A percentile compares a stretch with the other conserved stretches of the same genome.
phyloP scores from a whole-genome alignment of 2,329 filamentous ascomycete genomes.

The Pezicula rhizophila region DNA sequence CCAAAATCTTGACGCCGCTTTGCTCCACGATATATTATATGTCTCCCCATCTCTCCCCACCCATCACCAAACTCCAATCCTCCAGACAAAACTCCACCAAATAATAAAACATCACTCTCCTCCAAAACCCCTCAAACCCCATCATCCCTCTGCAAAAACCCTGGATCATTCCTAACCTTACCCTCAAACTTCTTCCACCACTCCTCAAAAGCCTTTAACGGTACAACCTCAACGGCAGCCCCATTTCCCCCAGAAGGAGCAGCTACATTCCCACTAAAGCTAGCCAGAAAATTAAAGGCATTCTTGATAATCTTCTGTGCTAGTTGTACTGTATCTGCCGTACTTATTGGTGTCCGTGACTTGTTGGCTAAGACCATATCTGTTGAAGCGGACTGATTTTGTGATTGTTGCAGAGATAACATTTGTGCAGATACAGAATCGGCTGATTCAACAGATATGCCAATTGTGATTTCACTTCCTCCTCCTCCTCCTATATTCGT shows the following conservation, averaged over 20 bases:
- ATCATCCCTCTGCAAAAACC: slow-evolving; percentile 69
- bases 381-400: background rate
- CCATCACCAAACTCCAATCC: background rate
- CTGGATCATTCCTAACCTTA: slow-evolving; percentile 76
- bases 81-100: background rate
- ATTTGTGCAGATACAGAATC: slow-evolving; percentile 66
- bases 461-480: slow-evolving; percentile 56
- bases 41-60: background rate
- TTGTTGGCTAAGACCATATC: background rate
- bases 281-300: slow-evolving; percentile 91
- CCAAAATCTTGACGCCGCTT: background rate
- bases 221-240: slow-evolving; percentile 71
- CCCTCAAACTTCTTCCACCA: slow-evolving; percentile 98
- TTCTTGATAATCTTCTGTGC: slow-evolving; percentile 94
- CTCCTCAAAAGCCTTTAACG: slow-evolving; percentile 89
- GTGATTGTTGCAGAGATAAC: slow-evolving; percentile 39
- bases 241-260: slow-evolving; percentile 41
- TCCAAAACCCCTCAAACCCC: slow-evolving; percentile 12
- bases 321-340: slow-evolving; percentile 61
- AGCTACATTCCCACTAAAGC: slow-evolving; percentile 65
- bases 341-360: background rate
- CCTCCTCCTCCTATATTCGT: background rate
- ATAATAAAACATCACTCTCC: background rate
- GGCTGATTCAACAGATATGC: slow-evolving; percentile 74
- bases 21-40: background rate